Evolutionary conservation across 2,329 filamentous ascomycete genomes (phyloP).

Genomic region (Fusarium redolens): DNA sequence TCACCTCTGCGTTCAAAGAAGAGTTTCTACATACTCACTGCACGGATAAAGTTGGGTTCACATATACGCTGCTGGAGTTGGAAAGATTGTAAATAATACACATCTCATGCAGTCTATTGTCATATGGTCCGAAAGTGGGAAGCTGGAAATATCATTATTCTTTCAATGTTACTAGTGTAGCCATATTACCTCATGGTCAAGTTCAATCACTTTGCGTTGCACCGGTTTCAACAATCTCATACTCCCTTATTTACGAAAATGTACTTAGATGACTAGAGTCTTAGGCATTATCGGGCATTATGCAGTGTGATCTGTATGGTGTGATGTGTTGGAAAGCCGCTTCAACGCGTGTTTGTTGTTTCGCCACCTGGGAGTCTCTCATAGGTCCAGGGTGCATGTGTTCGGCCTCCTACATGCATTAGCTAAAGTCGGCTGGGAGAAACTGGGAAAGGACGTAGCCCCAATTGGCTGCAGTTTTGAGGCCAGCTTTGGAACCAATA

Average conservation of each 20-base stretch:
- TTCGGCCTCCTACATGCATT: not conserved
- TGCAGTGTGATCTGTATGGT: not conserved
- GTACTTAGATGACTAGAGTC: not conserved
- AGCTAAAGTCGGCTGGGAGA: not conserved
- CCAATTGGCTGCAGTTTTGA: not conserved
- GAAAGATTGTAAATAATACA: not conserved
- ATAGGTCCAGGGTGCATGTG: not conserved
- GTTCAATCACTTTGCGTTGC: not conserved
- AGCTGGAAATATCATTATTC: fast-evolving
- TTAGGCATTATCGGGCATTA: not conserved
- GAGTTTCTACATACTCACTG: not conserved
- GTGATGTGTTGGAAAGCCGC: not conserved
- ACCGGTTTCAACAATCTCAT: not conserved
- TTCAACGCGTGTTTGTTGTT: too few species aligned
- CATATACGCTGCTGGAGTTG: not conserved
- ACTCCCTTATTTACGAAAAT: fast-evolving
- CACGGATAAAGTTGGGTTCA: not conserved
- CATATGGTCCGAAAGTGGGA: fast-evolving
- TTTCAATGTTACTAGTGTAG: not conserved
- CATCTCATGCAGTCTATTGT: fast-evolving
- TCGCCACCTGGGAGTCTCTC: not conserved
- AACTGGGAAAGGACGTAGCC: fast-evolving
- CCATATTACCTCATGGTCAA: fast-evolving
- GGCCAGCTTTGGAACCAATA: constrained; percentile 5
- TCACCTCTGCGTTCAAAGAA: fast-evolving